Evolutionary conservation across 2,329 filamentous ascomycete species (phyloP), one percentile per base, ranked within the genome.

Genomic region (Aspergillus bombycis): DNA sequence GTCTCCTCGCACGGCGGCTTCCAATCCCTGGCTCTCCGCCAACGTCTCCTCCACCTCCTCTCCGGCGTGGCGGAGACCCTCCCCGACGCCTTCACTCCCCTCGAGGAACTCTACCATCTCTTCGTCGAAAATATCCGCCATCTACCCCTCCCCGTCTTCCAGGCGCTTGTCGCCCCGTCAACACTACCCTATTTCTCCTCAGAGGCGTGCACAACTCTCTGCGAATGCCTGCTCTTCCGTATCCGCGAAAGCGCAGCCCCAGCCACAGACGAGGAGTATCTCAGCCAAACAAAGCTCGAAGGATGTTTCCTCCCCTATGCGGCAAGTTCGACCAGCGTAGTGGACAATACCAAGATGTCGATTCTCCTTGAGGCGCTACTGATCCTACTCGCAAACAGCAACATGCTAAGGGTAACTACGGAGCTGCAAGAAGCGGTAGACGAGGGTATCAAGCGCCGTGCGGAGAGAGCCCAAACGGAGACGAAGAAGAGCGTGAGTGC

Each of bases 281-380:
- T 89, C 23, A 82, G 75, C 5, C 82, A 84, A 65, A 56, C 72
- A 0, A 82, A 83, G 19, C 78, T 89, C 23, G 82, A 86, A 64
- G 67, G 81, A 50, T 89, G 88, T 70, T 94, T 88, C 74, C 82
- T 93, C 2, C 86, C 86, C 0, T 88, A 85, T 67, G 82, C 89
- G 0, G 90, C 91, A 1, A 88, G 86, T 63, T 87, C 84, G 0
- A 80, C 84, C 16, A 83, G 82, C 8, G 76, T 85, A 0, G 84
- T 86, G 23, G 90, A 93, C 66, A 94, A 95, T 69, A 88, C 89
- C 32, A 91, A 91, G 74, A 82, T 94, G 43, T 89, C 89, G 2
- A 77, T 94, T 11, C 75, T 91, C 34, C 79, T 93, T 0, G 92
- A 94, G 77, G 83, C 82, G 2, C 76, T 92, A 57, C 71, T 92